phyloP scores from a whole-genome alignment of 2,329 filamentous ascomycete species.

The Aspergillus sojae region DNA sequence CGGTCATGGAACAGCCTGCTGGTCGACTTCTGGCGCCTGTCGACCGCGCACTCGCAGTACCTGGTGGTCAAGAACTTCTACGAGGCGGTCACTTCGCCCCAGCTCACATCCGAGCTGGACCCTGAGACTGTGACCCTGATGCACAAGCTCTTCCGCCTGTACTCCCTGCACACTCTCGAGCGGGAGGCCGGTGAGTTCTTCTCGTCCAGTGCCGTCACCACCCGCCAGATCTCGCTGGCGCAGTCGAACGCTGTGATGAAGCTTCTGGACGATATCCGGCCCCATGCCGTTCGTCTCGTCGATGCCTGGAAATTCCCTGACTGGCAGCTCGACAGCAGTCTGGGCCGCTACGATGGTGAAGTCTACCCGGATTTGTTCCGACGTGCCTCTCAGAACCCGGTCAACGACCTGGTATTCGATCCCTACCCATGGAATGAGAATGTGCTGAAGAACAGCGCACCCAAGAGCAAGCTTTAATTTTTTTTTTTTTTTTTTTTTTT shows the following conservation, averaged over 20 bases:
- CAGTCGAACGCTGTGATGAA: conserved; percentile 69
- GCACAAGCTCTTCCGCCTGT: conserved; percentile 68
- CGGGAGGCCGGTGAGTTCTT: conserved; percentile 73
- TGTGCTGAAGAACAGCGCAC: conserved; percentile 59
- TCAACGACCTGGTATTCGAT: conserved; percentile 72
- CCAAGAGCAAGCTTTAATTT: conserved; percentile 41
- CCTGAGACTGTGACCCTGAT: conserved; percentile 60
- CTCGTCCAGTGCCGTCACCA: conserved; percentile 67
- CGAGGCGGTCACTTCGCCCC: conserved; percentile 61
- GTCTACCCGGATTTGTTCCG: conserved; percentile 79
- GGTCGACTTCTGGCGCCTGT: conserved; percentile 76
- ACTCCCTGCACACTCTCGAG: conserved; percentile 68
- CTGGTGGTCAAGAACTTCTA: conserved; percentile 81
- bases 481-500: background rate
- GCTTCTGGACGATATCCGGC: conserved; percentile 70
- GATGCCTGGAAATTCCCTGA: conserved; percentile 78
- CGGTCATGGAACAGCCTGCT: conserved; percentile 76
- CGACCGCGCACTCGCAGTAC: conserved; percentile 75
- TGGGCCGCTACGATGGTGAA: conserved; percentile 72
- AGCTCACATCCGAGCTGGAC: conserved; percentile 59
- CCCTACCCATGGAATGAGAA: conserved; percentile 67
- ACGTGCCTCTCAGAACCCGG: conserved; percentile 71
- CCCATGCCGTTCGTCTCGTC: conserved; percentile 71
- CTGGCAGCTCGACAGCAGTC: conserved; percentile 72
- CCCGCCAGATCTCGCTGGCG: conserved; percentile 71